Percentiles rank a stretch among this genome's conserved stretches.
Conservation (phyloP, 371 early-diverging fungal species). For the Mortierella sp. region DNA sequence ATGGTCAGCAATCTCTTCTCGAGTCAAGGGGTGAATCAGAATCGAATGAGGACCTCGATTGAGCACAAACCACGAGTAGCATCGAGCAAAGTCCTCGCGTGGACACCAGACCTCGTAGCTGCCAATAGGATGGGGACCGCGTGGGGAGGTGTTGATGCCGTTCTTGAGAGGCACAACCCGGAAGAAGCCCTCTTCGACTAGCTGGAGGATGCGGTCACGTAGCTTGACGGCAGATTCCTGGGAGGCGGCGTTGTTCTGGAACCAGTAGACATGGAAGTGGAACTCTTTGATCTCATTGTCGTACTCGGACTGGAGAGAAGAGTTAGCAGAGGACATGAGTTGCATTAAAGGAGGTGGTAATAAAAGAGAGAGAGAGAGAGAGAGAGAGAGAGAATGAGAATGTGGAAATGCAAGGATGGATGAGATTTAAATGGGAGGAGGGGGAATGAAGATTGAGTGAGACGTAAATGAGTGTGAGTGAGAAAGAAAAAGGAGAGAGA, state of each 20-base stretch:
- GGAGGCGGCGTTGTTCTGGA: conserved; percentile 55
- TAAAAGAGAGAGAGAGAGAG: background rate
- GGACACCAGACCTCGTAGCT: conserved; percentile 68
- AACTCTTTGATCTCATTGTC: conserved; percentile 66
- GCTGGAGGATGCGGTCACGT: conserved; percentile 55
- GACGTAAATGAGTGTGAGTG: background rate
- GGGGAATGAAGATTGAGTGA: background rate
- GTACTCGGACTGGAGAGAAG: conserved; percentile 42
- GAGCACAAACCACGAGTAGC: conserved; percentile 58
- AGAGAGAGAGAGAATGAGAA: background rate
- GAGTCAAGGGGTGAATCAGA: conserved; percentile 64
- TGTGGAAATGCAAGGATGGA: background rate
- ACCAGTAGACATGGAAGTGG: conserved; percentile 71
- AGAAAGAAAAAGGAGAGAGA: background rate
- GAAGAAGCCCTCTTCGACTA: conserved; percentile 59
- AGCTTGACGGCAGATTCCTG: conserved; percentile 52
- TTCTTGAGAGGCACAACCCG: conserved; percentile 57
- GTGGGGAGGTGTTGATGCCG: conserved; percentile 56
- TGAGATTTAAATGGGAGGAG: conserved; percentile 2
- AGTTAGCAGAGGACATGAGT: conserved; percentile 26
- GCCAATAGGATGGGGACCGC: conserved; percentile 56
- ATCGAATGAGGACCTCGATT: conserved; percentile 57
- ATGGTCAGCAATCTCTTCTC: conserved; percentile 60
- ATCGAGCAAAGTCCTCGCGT: conserved; percentile 60
- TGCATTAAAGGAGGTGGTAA: conserved; percentile 17